Evolutionary conservation across 306 rosid genomes (phyloP).

Genomic region (Lotus japonicus): DNA sequence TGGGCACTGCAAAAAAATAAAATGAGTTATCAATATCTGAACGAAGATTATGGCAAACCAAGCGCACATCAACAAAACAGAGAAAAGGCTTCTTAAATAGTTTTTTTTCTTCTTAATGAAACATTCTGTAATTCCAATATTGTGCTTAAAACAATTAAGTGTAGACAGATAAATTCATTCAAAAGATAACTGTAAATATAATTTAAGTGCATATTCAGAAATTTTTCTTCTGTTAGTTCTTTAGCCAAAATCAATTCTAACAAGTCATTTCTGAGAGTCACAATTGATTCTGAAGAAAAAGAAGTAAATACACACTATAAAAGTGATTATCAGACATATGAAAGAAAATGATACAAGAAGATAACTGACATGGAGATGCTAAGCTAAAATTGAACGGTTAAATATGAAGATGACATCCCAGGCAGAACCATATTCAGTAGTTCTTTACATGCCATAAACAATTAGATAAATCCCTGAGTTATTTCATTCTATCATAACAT

Average conservation of each 20-base stretch:
- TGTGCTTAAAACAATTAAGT: neutral
- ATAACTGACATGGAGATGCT: neutral
- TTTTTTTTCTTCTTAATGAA: neutral
- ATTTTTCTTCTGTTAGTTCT: too few species aligned
- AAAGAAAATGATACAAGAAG: neutral
- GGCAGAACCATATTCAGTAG: neutral
- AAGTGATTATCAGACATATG: too few species aligned
- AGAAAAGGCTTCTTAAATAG: neutral
- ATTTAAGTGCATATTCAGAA: too few species aligned
- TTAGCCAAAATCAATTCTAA: too few species aligned
- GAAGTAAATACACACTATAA: too few species aligned
- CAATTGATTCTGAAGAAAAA: too few species aligned
- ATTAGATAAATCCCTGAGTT: neutral
- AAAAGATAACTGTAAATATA: neutral
- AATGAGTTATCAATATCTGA: neutral
- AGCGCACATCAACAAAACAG: neutral
- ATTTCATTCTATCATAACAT: neutral
- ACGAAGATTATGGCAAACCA: neutral
- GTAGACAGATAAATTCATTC: neutral
- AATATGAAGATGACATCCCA: neutral
- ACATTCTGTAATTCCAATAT: neutral
- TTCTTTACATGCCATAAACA: neutral
- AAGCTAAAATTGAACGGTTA: neutral
- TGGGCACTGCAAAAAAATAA: constrained; percentile 64
- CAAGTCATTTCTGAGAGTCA: too few species aligned